phyloP scores from a whole-genome alignment of 306 rosid species.

The Vigna hirtella region DNA sequence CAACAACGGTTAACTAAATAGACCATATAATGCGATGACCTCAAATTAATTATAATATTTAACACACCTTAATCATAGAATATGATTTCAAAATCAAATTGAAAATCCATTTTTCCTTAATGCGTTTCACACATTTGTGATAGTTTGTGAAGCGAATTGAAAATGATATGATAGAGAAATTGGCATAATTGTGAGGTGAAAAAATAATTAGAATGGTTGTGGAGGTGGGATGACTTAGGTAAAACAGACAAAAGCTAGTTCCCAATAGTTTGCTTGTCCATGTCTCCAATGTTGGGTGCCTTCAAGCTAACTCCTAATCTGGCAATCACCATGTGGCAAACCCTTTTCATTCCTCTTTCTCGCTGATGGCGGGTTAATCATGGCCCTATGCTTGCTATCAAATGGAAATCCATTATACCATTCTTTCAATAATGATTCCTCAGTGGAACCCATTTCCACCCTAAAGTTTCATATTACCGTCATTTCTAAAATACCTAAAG shows the following conservation, averaged over 20 bases:
- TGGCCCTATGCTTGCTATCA: conserved; percentile 41
- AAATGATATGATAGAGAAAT: background rate
- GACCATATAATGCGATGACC: no score
- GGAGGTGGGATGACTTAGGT: conserved; percentile 20
- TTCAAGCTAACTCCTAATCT: conserved; percentile 45
- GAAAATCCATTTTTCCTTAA: no score
- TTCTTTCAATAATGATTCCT: conserved; percentile 37
- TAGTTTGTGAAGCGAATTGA: background rate
- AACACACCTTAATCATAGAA: no score
- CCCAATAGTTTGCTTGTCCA: conserved; percentile 42
- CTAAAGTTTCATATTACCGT: background rate
- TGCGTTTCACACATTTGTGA: no score
- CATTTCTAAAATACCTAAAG: no score
- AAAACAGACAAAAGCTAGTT: conserved; percentile 46
- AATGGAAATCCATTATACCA: background rate
- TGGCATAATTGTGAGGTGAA: background rate
- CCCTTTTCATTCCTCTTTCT: conserved; percentile 12
- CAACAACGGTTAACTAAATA: no score
- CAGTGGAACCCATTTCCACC: conserved; percentile 41
- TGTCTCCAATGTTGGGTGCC: conserved; percentile 40
- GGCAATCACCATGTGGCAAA: conserved; percentile 47
- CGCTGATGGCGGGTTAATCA: conserved; percentile 42
- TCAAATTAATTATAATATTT: no score
- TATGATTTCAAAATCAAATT: no score
- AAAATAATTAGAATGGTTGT: background rate